These are phyloP conservation scores for Boletus subparvulus DNA, from an alignment of 768 basidiomycete genomes.

Conservation along the genomic window DNA sequence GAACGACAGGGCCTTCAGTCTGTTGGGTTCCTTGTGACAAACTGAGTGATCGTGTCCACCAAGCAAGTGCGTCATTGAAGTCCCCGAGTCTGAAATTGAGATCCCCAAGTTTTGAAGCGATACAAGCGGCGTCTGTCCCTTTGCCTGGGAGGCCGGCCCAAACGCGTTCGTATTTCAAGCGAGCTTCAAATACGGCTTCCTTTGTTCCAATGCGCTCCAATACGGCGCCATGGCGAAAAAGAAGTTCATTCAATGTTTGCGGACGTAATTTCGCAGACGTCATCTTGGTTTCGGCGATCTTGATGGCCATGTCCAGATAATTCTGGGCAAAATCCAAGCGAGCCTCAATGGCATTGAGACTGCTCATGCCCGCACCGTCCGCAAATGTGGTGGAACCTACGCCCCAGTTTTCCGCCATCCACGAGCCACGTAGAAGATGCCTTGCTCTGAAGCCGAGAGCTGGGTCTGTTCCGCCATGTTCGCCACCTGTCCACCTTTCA, in stretches of 20 bases:
- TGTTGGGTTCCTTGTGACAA: constrained; percentile 39
- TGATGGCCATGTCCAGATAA: constrained; percentile 51
- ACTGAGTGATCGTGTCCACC: constrained; percentile 65
- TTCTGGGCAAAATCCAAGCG: constrained; percentile 52
- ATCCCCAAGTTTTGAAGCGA: constrained; percentile 69
- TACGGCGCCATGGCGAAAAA: constrained; percentile 51
- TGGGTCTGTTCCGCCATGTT: constrained; percentile 67
- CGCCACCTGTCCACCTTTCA: constrained; percentile 61
- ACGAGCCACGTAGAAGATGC: constrained; percentile 65
- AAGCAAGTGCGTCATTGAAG: constrained; percentile 51
- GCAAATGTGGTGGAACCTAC: constrained; percentile 42
- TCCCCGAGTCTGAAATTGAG: constrained; percentile 57
- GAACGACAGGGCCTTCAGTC: constrained; percentile 16
- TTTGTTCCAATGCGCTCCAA: constrained; percentile 61
- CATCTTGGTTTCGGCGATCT: constrained; percentile 42
- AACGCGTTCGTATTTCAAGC: constrained; percentile 54
- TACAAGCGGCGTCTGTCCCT: constrained; percentile 48
- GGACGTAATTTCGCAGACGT: constrained; percentile 44
- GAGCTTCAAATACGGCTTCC: constrained; percentile 52
- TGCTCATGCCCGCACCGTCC: constrained; percentile 35
- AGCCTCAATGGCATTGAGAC: constrained; percentile 51
- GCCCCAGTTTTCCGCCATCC: constrained; percentile 71
- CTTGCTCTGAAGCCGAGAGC: constrained; percentile 60
- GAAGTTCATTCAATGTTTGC: constrained; percentile 53
- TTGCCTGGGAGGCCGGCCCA: constrained; percentile 47